Evolutionary conservation across 1,139 yeast species (phyloP).

Genomic region (Hyphopichia fennica): DNA sequence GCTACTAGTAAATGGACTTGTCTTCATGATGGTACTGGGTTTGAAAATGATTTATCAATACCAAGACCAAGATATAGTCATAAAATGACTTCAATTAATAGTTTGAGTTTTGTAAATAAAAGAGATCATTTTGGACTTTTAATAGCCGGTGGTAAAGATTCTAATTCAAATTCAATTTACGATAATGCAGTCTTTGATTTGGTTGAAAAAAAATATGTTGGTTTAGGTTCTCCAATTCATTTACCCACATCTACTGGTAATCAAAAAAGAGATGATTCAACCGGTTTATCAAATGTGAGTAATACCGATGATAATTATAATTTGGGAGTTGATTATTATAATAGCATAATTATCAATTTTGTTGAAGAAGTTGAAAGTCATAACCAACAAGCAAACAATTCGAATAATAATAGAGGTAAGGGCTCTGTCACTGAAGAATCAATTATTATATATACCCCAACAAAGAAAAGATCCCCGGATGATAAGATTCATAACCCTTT

Average conservation of each 20-base stretch:
- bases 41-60: conserved; percentile 23
- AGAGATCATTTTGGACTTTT: conserved; percentile 54
- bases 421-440: conserved; percentile 25
- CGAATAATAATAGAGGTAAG: conserved; percentile 10
- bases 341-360: conserved; percentile 34
- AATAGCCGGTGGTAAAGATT: conserved; percentile 61
- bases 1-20: conserved; percentile 52
- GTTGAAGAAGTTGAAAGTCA: conserved; percentile 24
- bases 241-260: conserved; percentile 21
- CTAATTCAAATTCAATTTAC: conserved; percentile 36
- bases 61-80: conserved; percentile 54
- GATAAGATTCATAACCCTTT: conserved; percentile 28
- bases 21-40: conserved; percentile 39
- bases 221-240: conserved; percentile 23
- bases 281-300: conserved; percentile 16
- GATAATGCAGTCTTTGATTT: conserved; percentile 56
- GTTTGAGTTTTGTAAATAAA: conserved; percentile 41
- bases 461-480: conserved; percentile 16
- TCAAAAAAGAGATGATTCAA: conserved; percentile 7
- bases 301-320: conserved; percentile 18
- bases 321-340: conserved; percentile 31
- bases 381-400: conserved; percentile 6
- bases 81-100: conserved; percentile 45
- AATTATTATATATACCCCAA: conserved; percentile 40
- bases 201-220: conserved; percentile 46